Percentiles rank a stretch among this genome's conserved stretches.
Conservation (phyloP, 257 asterid genomes). For the Thymus mandschuricus region DNA sequence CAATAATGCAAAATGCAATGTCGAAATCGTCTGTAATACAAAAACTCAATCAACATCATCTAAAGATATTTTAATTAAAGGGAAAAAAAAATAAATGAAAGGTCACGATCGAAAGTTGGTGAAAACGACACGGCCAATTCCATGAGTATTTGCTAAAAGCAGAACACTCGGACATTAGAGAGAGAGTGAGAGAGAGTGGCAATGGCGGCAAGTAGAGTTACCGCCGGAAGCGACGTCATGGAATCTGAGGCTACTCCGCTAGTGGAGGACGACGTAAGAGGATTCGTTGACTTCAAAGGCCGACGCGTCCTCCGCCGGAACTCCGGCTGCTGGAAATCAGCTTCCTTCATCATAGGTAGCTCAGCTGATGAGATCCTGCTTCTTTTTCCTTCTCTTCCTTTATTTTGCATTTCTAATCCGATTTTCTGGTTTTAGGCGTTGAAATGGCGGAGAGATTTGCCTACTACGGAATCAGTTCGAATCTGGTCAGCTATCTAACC, state of each 20-base stretch:
- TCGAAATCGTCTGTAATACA: no score
- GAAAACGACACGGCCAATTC: no score
- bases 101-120: no score
- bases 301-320: conserved; percentile 30
- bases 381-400: neutral
- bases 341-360: conserved; percentile 46
- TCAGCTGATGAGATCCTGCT: neutral
- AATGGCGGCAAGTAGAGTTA: neutral
- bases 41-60: no score
- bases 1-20: no score
- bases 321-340: conserved; percentile 48
- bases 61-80: no score
- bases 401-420: neutral
- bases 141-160: no score
- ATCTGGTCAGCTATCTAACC: conserved; percentile 25
- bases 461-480: conserved; percentile 31
- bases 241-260: conserved; percentile 5
- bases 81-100: no score
- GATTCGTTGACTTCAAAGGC: conserved; percentile 35
- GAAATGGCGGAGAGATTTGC: conserved; percentile 38
- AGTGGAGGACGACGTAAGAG: conserved; percentile 22
- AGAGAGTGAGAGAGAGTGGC: neutral
- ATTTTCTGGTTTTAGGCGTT: neutral
- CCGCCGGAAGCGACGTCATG: conserved; percentile 6
- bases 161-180: no score